Percentiles rank a stretch among this genome's conserved stretches.
Conservation (phyloP, 83 land plant species). For the Diphasiastrum complanatum region DNA sequence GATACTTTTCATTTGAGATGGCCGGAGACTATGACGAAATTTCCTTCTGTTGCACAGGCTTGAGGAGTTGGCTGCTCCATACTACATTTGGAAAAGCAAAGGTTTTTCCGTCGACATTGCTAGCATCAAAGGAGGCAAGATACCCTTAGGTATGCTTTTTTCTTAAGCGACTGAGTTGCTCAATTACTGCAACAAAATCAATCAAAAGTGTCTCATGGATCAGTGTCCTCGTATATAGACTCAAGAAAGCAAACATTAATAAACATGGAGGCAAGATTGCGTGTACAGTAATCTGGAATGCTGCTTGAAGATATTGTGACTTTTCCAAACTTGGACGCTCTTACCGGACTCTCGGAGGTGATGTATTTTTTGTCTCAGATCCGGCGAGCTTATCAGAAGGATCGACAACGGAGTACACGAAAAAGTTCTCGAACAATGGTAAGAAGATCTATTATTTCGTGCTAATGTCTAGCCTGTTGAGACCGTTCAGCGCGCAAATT, state of each 20-base stretch:
- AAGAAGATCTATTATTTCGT: not conserved
- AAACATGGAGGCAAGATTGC: no score
- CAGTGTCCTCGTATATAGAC: no score
- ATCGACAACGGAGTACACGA: conserved; percentile 3
- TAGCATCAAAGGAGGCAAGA: conserved; percentile 35
- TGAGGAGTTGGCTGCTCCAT: conserved; percentile 38
- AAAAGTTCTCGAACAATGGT: conserved; percentile 13
- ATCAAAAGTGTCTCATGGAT: conserved; percentile 10
- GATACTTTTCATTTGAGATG: not conserved
- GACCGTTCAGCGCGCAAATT: no score
- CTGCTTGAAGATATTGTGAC: no score
- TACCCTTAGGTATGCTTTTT: conserved; percentile 28
- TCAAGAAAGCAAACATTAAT: no score
- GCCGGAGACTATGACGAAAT: not conserved
- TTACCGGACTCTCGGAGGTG: not conserved
- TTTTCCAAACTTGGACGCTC: not conserved
- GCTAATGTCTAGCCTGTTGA: not conserved
- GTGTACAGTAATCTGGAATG: no score
- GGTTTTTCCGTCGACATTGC: conserved; percentile 28
- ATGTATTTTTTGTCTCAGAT: conserved; percentile 5
- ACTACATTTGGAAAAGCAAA: conserved; percentile 32
- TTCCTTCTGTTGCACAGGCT: no score
- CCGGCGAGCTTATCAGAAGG: conserved; percentile 13
- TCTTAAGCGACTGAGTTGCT: not conserved
- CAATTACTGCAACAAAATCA: not conserved